Evolutionary conservation across 2,329 filamentous ascomycete genomes (phyloP).

Genomic region (Tolypocladium pustulatum): DNA sequence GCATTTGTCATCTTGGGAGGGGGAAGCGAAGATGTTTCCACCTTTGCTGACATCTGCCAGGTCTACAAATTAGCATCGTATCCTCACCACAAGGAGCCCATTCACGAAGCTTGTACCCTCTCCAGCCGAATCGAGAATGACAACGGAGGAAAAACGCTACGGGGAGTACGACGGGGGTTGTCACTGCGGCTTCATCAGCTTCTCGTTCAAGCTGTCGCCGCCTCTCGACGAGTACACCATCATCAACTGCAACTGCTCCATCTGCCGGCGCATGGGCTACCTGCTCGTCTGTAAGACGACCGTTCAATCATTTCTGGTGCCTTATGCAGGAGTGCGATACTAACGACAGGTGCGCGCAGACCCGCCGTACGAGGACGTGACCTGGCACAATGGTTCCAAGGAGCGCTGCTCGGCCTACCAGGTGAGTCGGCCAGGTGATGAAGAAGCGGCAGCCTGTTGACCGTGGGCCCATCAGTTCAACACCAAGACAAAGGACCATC

Average conservation of each 20-base stretch:
- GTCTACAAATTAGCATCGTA: not conserved
- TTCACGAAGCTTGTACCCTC: not conserved
- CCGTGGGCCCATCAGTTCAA: conserved; percentile 24
- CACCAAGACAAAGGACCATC: conserved; percentile 34
- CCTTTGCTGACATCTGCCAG: not conserved
- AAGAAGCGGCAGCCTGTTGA: not conserved
- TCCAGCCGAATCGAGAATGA: conserved; percentile 2
- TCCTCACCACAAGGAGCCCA: not conserved
- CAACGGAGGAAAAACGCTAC: conserved; percentile 2
- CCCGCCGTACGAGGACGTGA: conserved; percentile 25
- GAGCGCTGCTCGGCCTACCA: conserved; percentile 23
- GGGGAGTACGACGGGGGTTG: conserved; percentile 37
- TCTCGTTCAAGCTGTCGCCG: conserved; percentile 36
- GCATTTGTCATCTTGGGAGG: not conserved
- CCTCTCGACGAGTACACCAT: conserved; percentile 34
- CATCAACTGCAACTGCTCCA: conserved; percentile 42
- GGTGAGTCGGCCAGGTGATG: conserved; percentile 5
- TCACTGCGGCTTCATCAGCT: conserved; percentile 41
- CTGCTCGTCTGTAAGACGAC: conserved; percentile 33
- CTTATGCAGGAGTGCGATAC: too few species aligned
- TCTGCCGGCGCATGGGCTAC: conserved; percentile 39
- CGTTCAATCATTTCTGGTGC: not conserved
- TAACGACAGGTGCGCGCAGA: conserved; percentile 16
- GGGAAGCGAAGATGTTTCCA: not conserved
- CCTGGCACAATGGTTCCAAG: conserved; percentile 30